Evolutionary conservation across 108 stramenopile genomes (phyloP).

Genomic region (Pseudonitzschia multistriata): DNA sequence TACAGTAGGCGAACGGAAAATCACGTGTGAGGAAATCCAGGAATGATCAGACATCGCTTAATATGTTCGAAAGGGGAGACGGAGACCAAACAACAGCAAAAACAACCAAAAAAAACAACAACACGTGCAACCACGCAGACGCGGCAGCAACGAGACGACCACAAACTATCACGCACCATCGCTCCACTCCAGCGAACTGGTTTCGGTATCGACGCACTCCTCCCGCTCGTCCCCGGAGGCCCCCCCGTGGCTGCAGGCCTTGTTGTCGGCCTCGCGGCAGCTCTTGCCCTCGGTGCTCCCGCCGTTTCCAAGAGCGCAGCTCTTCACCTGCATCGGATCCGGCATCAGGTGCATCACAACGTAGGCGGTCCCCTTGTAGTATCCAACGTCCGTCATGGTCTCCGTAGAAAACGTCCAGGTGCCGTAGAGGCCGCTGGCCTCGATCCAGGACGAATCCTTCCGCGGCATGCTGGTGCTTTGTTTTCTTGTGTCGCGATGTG

Average conservation of each 20-base stretch:
- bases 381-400: constrained; percentile 27
- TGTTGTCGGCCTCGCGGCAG: not conserved
- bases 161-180: constrained; percentile 22
- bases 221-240: not conserved
- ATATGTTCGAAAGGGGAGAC: no score
- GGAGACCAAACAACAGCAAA: not conserved
- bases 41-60: no score
- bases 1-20: no score
- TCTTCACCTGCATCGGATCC: constrained; percentile 29
- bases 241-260: constrained; percentile 1
- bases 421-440: constrained; percentile 18
- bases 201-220: constrained; percentile 23
- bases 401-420: constrained; percentile 36
- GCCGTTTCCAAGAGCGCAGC: constrained; percentile 3
- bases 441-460: constrained; percentile 9
- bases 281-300: not conserved
- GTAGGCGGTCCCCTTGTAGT: constrained; percentile 28
- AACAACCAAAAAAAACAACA: no score
- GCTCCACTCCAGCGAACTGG: constrained; percentile 27
- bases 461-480: not conserved
- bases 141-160: no score
- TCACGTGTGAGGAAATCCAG: no score
- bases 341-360: constrained; percentile 36
- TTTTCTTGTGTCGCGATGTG: no score
- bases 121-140: no score